Percentiles rank a stretch among this genome's conserved stretches.
These are phyloP conservation scores for Candida pseudoviswanathii DNA, from an alignment of 1,139 yeast genomes.

Conservation along the genomic window DNA sequence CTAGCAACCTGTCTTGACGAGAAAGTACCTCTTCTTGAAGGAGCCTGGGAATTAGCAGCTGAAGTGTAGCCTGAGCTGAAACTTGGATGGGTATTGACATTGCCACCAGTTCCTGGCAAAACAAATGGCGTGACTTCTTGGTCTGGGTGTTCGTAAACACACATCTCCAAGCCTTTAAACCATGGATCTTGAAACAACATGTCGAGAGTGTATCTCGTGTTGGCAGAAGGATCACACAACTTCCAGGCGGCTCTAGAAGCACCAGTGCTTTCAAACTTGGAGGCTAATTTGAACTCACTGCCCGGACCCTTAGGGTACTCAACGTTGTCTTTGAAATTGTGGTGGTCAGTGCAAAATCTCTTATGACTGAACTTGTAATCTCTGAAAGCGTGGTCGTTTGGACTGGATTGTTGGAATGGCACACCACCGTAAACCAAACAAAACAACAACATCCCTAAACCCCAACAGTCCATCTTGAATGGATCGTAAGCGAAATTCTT, in stretches of 20 bases:
- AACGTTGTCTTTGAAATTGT: conserved; percentile 53
- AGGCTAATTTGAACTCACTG: conserved; percentile 64
- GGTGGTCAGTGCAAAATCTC: conserved; percentile 51
- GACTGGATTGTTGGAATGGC: conserved; percentile 60
- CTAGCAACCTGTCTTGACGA: conserved; percentile 11
- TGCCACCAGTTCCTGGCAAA: conserved; percentile 26
- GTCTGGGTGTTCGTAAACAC: conserved; percentile 56
- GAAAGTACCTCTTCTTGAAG: conserved; percentile 39
- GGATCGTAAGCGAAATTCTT: conserved; percentile 61
- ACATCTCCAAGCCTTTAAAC: conserved; percentile 62
- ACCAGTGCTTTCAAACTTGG: conserved; percentile 57
- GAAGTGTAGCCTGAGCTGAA: conserved; percentile 21
- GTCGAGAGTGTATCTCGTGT: conserved; percentile 55
- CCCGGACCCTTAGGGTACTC: conserved; percentile 58
- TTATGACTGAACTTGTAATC: conserved; percentile 59
- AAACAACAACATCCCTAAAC: conserved; percentile 66
- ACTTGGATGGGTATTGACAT: conserved; percentile 8
- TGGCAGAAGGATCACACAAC: conserved; percentile 63
- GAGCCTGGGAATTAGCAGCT: conserved; percentile 30
- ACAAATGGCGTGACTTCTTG: conserved; percentile 46
- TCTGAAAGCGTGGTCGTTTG: conserved; percentile 55
- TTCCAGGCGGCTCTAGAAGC: conserved; percentile 77
- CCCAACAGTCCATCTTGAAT: conserved; percentile 72
- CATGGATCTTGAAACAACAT: conserved; percentile 64
- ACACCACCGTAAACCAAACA: conserved; percentile 60